phyloP scores from a whole-genome alignment of 2,329 filamentous ascomycete species.

The Rhynchosporium secalis region DNA sequence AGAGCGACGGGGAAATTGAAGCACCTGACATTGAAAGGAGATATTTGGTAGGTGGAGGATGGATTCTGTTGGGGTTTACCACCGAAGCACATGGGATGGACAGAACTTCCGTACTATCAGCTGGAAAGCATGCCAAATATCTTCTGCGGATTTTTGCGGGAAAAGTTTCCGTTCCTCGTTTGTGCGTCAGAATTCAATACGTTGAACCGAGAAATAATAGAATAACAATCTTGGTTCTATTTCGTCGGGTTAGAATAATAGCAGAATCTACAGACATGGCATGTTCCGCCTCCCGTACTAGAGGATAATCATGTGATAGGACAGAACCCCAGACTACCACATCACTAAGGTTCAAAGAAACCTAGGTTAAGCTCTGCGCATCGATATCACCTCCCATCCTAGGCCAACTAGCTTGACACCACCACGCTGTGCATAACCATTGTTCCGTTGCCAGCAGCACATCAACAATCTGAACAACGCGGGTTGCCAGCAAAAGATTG shows the following conservation, averaged over 20 bases:
- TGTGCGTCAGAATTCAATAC: neutral
- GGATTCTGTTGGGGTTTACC: neutral
- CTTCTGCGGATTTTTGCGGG: neutral
- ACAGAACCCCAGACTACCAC: neutral
- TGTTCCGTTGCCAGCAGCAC: conserved; percentile 7
- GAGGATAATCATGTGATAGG: neutral
- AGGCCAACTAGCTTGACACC: neutral
- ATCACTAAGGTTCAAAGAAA: neutral
- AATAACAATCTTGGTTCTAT: neutral
- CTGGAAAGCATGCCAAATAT: neutral
- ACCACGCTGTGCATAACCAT: neutral
- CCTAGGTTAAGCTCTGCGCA: neutral
- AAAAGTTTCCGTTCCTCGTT: neutral
- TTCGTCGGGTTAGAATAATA: neutral
- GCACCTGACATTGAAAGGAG: neutral
- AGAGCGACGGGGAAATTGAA: neutral
- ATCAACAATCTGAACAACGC: neutral
- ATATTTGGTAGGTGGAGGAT: neutral
- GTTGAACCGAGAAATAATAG: neutral
- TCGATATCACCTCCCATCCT: neutral
- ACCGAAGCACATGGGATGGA: neutral
- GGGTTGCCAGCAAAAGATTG: neutral
- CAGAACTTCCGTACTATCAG: neutral
- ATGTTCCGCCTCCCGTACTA: conserved; percentile 1
- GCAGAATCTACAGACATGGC: neutral